Evolutionary conservation across 345 rosid genomes (phyloP).

Genomic region (Citrus inodora): DNA sequence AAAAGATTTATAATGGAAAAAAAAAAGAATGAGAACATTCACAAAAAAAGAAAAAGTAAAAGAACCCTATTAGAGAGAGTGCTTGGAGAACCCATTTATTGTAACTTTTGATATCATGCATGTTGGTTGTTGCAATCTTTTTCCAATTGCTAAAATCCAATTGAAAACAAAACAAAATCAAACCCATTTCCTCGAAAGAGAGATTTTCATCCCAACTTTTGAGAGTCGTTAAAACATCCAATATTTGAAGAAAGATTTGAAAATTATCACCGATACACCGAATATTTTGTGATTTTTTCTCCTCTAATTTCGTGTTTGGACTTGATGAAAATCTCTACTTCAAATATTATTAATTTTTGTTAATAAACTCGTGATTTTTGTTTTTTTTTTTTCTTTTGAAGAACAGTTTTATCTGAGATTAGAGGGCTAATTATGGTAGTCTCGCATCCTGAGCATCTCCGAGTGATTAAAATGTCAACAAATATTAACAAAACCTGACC

Average conservation of each 20-base stretch:
- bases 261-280: not conserved
- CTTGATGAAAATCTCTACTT: not conserved
- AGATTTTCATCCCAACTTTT: not conserved
- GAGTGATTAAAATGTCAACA: no score
- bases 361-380: not conserved
- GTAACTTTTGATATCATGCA: slow-evolving; percentile 22
- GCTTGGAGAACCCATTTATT: slow-evolving; percentile 26
- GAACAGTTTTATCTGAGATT: not conserved
- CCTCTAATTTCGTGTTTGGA: no score
- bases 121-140: slow-evolving; percentile 10
- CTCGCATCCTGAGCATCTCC: no score
- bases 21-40: slow-evolving; percentile 12
- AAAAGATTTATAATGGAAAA: not conserved
- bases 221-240: not conserved
- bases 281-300: no score
- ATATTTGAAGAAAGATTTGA: not conserved
- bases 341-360: not conserved
- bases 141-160: slow-evolving; percentile 2
- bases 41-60: slow-evolving; percentile 4
- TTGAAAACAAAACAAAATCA: not conserved
- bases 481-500: no score
- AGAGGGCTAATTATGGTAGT: no score
- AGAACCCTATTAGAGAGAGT: slow-evolving; percentile 6
- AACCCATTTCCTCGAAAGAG: not conserved
- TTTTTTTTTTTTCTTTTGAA: no score